These are phyloP conservation scores for Coemansia sp. DNA, from an alignment of 371 early-diverging fungal genomes.

Conservation along the genomic window DNA sequence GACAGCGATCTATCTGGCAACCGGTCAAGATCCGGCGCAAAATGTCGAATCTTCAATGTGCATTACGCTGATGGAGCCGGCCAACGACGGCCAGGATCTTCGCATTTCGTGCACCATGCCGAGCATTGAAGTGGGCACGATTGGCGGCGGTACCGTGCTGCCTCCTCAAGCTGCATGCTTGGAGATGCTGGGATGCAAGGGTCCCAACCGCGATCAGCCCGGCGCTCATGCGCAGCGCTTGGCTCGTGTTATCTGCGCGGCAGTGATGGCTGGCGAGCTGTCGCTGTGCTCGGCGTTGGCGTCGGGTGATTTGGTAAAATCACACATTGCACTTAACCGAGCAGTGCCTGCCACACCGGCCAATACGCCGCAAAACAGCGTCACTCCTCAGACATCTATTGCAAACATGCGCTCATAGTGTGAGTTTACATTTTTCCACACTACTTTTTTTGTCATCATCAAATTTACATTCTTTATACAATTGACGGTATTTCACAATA, in stretches of 20 bases:
- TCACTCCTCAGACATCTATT: conserved; percentile 22
- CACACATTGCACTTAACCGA: conserved; percentile 83
- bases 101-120: conserved; percentile 94
- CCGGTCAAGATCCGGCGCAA: conserved; percentile 97
- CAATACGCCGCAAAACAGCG: conserved; percentile 19
- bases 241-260: conserved; percentile 86
- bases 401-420: neutral
- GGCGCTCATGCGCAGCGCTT: conserved; percentile 85
- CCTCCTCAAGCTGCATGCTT: conserved; percentile 87
- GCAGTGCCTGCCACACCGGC: conserved; percentile 40
- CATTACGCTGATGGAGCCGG: conserved; percentile 91
- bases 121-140: conserved; percentile 91
- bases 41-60: conserved; percentile 94
- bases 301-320: conserved; percentile 81
- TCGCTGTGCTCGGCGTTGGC: conserved; percentile 83
- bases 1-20: conserved; percentile 92
- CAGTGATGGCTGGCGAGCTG: conserved; percentile 97
- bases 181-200: conserved; percentile 86
- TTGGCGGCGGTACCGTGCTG: conserved; percentile 93
- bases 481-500: no score
- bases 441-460: neutral
- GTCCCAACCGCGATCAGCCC: conserved; percentile 78
- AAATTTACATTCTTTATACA: neutral
- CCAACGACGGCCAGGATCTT: conserved; percentile 74
- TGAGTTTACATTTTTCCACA: neutral